Base-by-base conservation (phyloP, 805 yeast genomes). In the Teunomyces lycoperdinae region DNA sequence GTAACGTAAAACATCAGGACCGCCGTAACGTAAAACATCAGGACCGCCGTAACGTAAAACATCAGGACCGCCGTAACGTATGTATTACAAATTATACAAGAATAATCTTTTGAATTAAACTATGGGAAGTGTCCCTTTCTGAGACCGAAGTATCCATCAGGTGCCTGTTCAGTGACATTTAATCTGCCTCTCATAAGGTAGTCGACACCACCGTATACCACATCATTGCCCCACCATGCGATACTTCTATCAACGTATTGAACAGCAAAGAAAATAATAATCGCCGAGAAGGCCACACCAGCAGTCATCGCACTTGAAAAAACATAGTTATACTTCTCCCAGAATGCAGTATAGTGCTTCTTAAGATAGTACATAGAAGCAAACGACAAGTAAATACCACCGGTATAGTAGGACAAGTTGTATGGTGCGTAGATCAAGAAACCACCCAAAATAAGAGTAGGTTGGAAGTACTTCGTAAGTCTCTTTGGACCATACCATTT, bases 71-170 rank as follows among this genome's bases (percentile, higher is more conserved):
- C 34, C 34, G 34, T 31, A 31, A 31, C 34, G 34, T 31, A 31
- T 20, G 5, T 20, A 20, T 4, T 20, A 20, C 24, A 5, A 20
- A 20, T 20, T 20, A 20, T 20, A 20, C 4, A 5, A 20, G 24
- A 20, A 20, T 4, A 5, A 20, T 20, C 24, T 20, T 4, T 20
- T 20, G 41, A 38, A 38, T 5, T 36, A 29, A 38, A 26, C 14
- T 38, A 38, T 20, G 66, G 67, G 49, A 51, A 62, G 45, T 56
- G 47, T 5, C 68, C 69, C 7, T 46, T 33, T 50, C 69, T 57
- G n/a, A 64, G 67, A 4, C 75, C 75, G 50, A 71, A 68, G 53
- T 68, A 69, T 1, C 75, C 74, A 30, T 58, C 67, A 2, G 66
- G 64, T 5, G 66, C 64, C 7, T 9, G 28, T 38, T 38, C 41